Evolutionary conservation across 768 basidiomycete genomes (phyloP), one percentile per base, ranked within the genome.

Genomic region (Pleurotus platypus): DNA sequence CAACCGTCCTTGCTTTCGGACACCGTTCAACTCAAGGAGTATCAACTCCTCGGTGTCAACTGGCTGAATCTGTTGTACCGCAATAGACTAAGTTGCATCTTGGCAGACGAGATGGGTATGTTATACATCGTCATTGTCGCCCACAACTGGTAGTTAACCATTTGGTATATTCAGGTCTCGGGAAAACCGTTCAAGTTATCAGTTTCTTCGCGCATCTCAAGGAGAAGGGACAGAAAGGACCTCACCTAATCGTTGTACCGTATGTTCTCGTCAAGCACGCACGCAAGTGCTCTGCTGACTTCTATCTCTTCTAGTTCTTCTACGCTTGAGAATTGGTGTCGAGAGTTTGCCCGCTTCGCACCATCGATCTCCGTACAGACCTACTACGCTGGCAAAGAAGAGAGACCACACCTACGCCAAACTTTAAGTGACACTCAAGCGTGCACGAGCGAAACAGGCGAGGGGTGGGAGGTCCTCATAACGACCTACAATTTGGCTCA

Each of bases 81-180:
- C 57, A 85, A 83, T 64, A 81, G 82, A 58, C 79, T 90, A 50
- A 95, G 93, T 61, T 98, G 96, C 70, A 98, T 99, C 67, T 81
- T 99, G 43, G 97, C 97, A 2, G 97, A 99, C 70, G 97, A 99
- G 71, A 99, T 99, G 97, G 96, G 96, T 92, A 71, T 64, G 83
- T 79, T 53, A 16, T 50, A 42, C 42, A 47, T 27, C 22, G 42
- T 61, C 24, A 43, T 53, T 47, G 39, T 50, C 35, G 22, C 35
- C 56, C 18, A 13, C 42, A 11, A 45, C 42, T 45, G 35, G 57
- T 55, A 11, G 38, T 56, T 62, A 27, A 64, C 58, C 27, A 20
- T 56, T 15, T 35, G 27, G 22, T 35, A 58, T 16, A 54, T 55
- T 24, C 47, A 97, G 96, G 96, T 66, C 86, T 99, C 61, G 97